These are phyloP conservation scores for Colletotrichum orchidophilum DNA, from an alignment of 2,329 filamentous ascomycete genomes.

Conservation along the genomic window DNA sequence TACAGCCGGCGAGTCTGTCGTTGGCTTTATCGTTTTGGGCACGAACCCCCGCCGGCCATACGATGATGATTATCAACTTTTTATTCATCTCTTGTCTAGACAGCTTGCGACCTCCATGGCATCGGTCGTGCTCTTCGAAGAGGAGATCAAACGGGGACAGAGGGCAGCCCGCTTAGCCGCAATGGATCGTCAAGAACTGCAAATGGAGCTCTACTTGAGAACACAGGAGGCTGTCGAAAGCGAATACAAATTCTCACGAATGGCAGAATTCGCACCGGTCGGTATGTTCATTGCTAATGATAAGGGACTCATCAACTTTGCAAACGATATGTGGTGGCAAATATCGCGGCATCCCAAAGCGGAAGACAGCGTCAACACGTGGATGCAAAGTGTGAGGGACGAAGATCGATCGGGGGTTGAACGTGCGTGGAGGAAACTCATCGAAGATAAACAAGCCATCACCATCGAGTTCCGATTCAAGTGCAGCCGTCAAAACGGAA, in stretches of 20 bases:
- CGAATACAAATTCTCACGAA: constrained; percentile 82
- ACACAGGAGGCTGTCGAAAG: constrained; percentile 71
- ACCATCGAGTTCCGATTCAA: constrained; percentile 82
- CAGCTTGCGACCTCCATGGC: constrained; percentile 84
- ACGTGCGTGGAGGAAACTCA: constrained; percentile 69
- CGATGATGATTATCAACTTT: constrained; percentile 82
- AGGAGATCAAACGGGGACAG: constrained; percentile 81
- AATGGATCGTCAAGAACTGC: constrained; percentile 79
- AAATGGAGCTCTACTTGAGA: constrained; percentile 75
- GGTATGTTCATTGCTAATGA: constrained; percentile 87
- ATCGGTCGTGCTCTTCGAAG: constrained; percentile 84
- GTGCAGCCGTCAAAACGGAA: constrained; percentile 68
- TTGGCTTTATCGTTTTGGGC: constrained; percentile 83
- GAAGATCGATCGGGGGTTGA: constrained; percentile 71
- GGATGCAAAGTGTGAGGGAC: constrained; percentile 77
- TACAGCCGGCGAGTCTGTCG: constrained; percentile 72
- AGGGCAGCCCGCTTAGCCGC: constrained; percentile 78
- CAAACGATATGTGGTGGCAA: constrained; percentile 82
- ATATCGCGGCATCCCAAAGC: constrained; percentile 74
- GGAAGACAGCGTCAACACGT: constrained; percentile 66
- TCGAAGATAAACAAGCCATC: constrained; percentile 69
- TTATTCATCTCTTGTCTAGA: constrained; percentile 77
- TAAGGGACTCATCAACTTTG: constrained; percentile 77
- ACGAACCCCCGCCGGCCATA: constrained; percentile 82
- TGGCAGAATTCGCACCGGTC: constrained; percentile 86